A percentile compares a stretch with the other conserved stretches of the same genome.
Evolutionary conservation across 2,329 filamentous ascomycete species (phyloP).

Genomic region (Leptographium radiaticola): DNA sequence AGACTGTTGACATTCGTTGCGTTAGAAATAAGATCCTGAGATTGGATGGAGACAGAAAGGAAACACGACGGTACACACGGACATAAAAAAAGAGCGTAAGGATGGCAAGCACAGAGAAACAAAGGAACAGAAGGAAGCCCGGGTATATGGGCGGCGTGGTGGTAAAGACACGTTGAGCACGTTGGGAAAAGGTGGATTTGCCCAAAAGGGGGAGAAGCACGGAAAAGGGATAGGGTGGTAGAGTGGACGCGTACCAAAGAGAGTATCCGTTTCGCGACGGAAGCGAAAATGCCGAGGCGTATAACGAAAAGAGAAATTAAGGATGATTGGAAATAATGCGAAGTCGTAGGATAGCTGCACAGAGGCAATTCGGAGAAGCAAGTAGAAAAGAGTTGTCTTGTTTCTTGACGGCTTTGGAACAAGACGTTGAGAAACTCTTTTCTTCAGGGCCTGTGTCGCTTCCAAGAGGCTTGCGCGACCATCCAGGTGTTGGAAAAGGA

Average conservation of each 20-base stretch:
- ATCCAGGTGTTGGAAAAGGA: not conserved
- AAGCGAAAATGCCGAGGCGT: not conserved
- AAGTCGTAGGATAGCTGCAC: not conserved
- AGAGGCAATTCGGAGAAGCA: not conserved
- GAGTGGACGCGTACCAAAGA: not conserved
- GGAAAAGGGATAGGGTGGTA: not conserved
- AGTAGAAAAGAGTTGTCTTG: not conserved
- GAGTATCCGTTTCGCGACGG: not conserved
- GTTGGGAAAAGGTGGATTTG: not conserved
- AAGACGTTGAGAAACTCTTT: not conserved
- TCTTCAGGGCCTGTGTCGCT: not conserved
- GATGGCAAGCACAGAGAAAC: not conserved
- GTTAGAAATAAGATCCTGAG: not conserved
- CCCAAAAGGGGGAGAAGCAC: not conserved
- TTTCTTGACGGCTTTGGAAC: not conserved
- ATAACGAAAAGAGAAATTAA: not conserved
- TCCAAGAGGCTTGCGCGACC: not conserved
- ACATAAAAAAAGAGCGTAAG: conserved; percentile 12
- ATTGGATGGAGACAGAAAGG: not conserved
- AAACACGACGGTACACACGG: conserved; percentile 3
- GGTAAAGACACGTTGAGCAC: no score
- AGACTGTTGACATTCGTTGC: not conserved
- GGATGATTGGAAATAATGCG: not conserved
- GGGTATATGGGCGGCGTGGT: not conserved
- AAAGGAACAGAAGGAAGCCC: not conserved